A percentile compares a stretch with the other conserved stretches of the same genome.
phyloP scores from a whole-genome alignment of 2,329 filamentous ascomycete genomes.

The Pezicula carpinea region DNA sequence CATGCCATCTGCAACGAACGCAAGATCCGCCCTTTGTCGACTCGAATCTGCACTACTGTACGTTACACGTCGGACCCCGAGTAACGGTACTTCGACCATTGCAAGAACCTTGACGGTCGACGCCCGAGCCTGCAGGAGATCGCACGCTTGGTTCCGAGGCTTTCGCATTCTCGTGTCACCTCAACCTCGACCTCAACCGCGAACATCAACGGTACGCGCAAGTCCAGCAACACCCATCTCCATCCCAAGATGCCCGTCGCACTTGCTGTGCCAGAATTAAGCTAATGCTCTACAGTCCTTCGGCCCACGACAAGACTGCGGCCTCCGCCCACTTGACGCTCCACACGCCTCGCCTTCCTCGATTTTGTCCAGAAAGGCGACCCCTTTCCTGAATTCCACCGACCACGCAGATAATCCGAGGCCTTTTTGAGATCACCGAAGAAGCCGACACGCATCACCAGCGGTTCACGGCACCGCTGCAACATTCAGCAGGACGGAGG shows the following conservation, averaged over 20 bases:
- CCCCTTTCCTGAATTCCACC: no score
- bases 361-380: no score
- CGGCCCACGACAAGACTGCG: no score
- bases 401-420: no score
- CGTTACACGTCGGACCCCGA: not conserved
- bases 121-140: slow-evolving; percentile 1
- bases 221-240: not conserved
- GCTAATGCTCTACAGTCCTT: no score
- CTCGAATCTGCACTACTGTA: not conserved
- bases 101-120: not conserved
- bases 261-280: no score
- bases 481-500: no score
- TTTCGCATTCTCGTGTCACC: not conserved
- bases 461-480: no score
- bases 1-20: not conserved
- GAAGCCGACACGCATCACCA: no score
- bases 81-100: not conserved
- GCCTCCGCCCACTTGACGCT: no score
- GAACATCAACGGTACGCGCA: not conserved
- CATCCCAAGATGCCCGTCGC: not conserved
- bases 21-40: not conserved
- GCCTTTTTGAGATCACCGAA: no score
- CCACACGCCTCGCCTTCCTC: no score
- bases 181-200: not conserved
- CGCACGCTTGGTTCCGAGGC: slow-evolving; percentile 2